Evolutionary conservation across 129 eudicot genomes (phyloP).

Genomic region (Helichrysum umbraculigerum): DNA sequence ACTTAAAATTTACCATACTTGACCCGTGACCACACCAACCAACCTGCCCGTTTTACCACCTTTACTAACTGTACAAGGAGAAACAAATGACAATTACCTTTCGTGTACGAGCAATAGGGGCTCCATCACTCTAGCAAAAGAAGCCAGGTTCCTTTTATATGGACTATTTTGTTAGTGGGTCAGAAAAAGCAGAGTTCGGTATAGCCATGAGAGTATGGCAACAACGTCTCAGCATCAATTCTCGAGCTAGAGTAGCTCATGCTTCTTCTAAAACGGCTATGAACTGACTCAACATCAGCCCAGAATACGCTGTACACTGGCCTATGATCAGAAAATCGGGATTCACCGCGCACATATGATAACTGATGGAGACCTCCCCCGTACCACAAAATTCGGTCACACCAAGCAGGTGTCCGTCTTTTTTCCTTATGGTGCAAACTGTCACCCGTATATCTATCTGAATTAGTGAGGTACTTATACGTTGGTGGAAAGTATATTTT

Average conservation of each 20-base stretch:
- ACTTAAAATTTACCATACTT: neutral
- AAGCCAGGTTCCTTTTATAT: neutral
- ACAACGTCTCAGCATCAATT: slow-evolving; percentile 62
- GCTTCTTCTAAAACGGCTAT: slow-evolving; percentile 68
- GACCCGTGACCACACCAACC: neutral
- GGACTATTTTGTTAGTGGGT: slow-evolving; percentile 17
- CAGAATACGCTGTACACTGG: slow-evolving; percentile 87
- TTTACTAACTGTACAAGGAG: neutral
- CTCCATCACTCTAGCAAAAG: neutral
- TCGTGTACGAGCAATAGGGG: neutral
- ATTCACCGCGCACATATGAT: slow-evolving; percentile 93
- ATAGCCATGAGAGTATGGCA: slow-evolving; percentile 84
- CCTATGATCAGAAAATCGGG: slow-evolving; percentile 83
- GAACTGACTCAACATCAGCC: slow-evolving; percentile 90
- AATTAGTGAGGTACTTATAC: slow-evolving; percentile 80
- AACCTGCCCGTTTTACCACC: neutral
- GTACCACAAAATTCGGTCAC: slow-evolving; percentile 88
- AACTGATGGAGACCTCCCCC: slow-evolving; percentile 89
- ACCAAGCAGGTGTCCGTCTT: slow-evolving; percentile 93
- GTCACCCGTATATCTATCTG: slow-evolving; percentile 89
- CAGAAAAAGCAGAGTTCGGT: slow-evolving; percentile 89
- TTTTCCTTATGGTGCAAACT: slow-evolving; percentile 87
- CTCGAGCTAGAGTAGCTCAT: slow-evolving; percentile 79
- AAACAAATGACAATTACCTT: slow-evolving; percentile 5
- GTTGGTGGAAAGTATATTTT: slow-evolving; percentile 95